A percentile compares a stretch with the other conserved stretches of the same genome.
These are phyloP conservation scores for Inga leiocalycina DNA, from an alignment of 306 rosid genomes.

Conservation along the genomic window DNA sequence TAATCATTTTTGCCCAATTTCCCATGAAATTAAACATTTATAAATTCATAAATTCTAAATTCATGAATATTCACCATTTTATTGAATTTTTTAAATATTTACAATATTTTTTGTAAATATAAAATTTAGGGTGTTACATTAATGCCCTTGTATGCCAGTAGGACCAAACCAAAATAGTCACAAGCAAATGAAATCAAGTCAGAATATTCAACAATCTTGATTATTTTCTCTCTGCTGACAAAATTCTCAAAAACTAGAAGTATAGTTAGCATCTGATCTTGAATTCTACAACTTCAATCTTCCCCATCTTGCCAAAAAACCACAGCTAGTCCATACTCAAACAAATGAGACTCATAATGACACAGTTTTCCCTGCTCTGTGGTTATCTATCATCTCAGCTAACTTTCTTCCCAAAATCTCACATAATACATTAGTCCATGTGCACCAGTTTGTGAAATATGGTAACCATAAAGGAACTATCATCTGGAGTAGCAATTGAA, in stretches of 20 bases:
- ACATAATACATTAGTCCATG: not conserved
- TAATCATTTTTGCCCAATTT: no score
- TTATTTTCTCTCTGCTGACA: not conserved
- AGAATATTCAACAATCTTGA: not conserved
- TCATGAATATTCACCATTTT: no score
- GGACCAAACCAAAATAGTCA: not conserved
- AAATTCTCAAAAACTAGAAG: not conserved
- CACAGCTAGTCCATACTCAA: not conserved
- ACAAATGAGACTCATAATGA: not conserved
- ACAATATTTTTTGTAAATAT: no score
- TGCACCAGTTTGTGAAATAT: not conserved
- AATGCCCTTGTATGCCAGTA: not conserved
- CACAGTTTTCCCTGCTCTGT: not conserved
- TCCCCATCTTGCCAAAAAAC: not conserved
- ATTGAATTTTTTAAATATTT: no score
- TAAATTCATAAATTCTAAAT: no score
- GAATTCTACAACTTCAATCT: not conserved
- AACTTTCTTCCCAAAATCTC: not conserved
- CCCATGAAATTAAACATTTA: no score
- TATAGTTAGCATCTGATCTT: not conserved
- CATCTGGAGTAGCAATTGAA: no score
- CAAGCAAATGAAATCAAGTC: not conserved
- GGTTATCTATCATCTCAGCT: not conserved
- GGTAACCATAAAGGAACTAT: not conserved
- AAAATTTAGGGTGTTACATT: no score